Evolutionary conservation across 1,139 yeast species (phyloP), one percentile per base, ranked within the genome.

Genomic region (Saccharomycopsis hybrid): DNA sequence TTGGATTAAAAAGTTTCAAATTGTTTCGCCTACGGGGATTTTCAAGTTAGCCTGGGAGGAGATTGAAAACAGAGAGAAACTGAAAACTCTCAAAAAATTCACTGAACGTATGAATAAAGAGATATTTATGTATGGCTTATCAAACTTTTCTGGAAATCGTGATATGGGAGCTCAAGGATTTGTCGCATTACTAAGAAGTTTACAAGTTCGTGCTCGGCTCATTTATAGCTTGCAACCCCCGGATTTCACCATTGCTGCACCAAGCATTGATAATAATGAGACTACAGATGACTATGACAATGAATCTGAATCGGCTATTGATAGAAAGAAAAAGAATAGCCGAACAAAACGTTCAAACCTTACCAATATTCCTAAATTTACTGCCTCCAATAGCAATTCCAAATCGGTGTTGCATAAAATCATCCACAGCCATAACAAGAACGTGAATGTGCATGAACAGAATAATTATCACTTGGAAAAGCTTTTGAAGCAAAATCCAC

Each of bases 81-180:
- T 55, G 37, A 56, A 61, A 44, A 54, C 47, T 11, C 44, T 61
- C 13, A 59, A 46, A 54, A 58, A 27, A 52, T 58, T 33, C 49
- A 59, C 50, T 37, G 44, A 37, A 42, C 25, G 43, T 55, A 66
- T 74, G 38, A 62, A 66, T 11, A 64, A 66, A 43, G 55, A 59
- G 2, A 66, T 66, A 31, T 84, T 83, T 59, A 60, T 62, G 11
- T 63, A 65, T 33, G 61, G 72, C 24, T 61, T 83, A 1, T 50
- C 63, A 0, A 64, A 68, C 18, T 74, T 76, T 36, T 68, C 73
- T 29, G 98, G 98, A 0, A 79, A 88, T 1, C 67, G 87, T 40
- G 97, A 92, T 60, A 54, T 87, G 4, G 86, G 85, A 0, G 89
- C 94, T 0, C 96, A 88, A 60, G 97, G 96, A 0, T 89, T 88